Evolutionary conservation across 768 basidiomycete genomes (phyloP), one percentile per base, ranked within the genome.

Genomic region (Psilocybe cyanescens): DNA sequence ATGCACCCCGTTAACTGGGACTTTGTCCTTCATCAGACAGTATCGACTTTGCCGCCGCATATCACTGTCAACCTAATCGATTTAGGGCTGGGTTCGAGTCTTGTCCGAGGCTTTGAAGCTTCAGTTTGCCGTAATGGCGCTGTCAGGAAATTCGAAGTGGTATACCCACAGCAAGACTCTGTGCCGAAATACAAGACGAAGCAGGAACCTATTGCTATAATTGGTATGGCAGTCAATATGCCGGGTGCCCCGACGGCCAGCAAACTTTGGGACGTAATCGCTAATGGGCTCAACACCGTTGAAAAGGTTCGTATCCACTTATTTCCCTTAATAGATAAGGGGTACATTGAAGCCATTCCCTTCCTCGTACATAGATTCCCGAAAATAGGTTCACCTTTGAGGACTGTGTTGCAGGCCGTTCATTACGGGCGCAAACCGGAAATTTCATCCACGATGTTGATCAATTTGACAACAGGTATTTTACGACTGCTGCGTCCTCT

Each of bases 201-300:
- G 44, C 66, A 68, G 31, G 70, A 84, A 49, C 81, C 85, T 3
- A 83, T 92, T 51, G 91, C 90, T 0, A 83, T 91, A 58, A 76
- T 91, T 51, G 91, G 90, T 8, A 90, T 91, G 88, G 86, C 88
- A 1, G 78, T 85, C 45, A 83, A 80, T 52, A 75, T 82, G 75
- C 82, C 82, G n/a, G 85, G 87, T 2, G 87, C 88, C 2, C 64
- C 73, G 1, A 77, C 80, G 65, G 64, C 74, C 3, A 70, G 74
- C 6, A 72, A 80, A 56, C 75, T 92, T 2, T 91, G 90, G 90
- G 73, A 82, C 8, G 29, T 90, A 4, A 78, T 92, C 4, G 76
- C 83, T 67, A 68, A 79, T 46, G 87, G 88, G 14, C 68, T 78
- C 35, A 86, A 83, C 68, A 89, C 86, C 0, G 65, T 86, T 46